Percentiles rank a stretch among this genome's conserved stretches.
phyloP scores from a whole-genome alignment of 441 rosid genomes.

The Adansonia madagascariensis region DNA sequence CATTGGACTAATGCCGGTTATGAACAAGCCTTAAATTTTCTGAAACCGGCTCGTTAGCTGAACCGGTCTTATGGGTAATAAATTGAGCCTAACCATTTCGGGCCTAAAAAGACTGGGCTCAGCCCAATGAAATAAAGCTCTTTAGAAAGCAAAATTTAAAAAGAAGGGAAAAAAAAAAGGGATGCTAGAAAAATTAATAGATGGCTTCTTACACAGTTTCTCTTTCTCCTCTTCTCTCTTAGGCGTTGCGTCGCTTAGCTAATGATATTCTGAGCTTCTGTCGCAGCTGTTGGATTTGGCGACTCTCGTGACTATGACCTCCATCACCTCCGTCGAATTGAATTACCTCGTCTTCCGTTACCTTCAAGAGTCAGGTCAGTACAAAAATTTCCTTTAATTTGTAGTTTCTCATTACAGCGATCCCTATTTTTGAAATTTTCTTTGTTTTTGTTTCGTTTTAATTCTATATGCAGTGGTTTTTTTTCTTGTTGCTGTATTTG shows the following conservation, averaged over 20 bases:
- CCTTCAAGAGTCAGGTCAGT: conserved; percentile 89
- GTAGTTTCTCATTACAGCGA: background rate
- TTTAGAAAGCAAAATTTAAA: background rate
- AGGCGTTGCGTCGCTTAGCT: background rate
- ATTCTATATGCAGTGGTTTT: background rate
- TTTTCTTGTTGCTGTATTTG: background rate
- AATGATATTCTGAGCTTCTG: conserved; percentile 4
- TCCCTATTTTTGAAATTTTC: conserved; percentile 10
- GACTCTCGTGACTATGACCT: conserved; percentile 49
- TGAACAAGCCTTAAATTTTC: too few species aligned
- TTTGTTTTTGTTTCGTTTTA: background rate
- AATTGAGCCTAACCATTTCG: too few species aligned
- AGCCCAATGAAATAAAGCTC: background rate
- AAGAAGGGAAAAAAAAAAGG: background rate
- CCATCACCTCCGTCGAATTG: conserved; percentile 79
- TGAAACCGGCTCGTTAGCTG: too few species aligned
- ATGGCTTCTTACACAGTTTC: background rate
- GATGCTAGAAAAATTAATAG: background rate
- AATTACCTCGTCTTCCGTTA: conserved; percentile 93
- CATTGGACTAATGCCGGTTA: too few species aligned
- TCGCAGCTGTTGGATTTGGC: conserved; percentile 24
- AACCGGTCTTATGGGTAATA: too few species aligned
- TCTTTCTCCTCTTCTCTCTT: background rate
- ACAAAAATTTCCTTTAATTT: background rate
- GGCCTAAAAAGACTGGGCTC: background rate